Evolutionary conservation across 2,329 filamentous ascomycete species (phyloP).

Genomic region (Phaeosphaeria sp.): DNA sequence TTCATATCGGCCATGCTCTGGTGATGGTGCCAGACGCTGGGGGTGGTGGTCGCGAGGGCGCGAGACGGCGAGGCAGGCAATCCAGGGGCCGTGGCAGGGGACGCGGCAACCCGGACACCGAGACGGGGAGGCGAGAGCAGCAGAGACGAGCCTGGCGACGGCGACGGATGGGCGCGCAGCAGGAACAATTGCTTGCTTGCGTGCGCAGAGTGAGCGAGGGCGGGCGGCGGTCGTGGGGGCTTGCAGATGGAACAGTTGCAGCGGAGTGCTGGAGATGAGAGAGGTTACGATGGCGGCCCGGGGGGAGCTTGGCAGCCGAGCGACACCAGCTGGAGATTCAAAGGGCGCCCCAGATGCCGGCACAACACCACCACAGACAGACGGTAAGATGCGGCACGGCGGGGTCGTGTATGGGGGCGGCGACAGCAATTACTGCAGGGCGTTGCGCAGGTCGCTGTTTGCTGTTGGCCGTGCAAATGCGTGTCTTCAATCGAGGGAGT

Average conservation of each 20-base stretch:
- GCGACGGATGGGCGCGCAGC: slow-evolving; percentile 33
- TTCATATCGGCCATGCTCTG: slow-evolving; percentile 57
- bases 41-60: slow-evolving; percentile 20
- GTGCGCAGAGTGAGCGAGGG: slow-evolving; percentile 19
- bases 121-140: slow-evolving; percentile 9
- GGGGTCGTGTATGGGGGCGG: neutral
- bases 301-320: slow-evolving; percentile 39
- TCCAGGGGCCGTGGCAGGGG: slow-evolving; percentile 46
- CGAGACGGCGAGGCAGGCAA: slow-evolving; percentile 33
- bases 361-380: slow-evolving; percentile 2
- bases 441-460: neutral
- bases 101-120: slow-evolving; percentile 32
- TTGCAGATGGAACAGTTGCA: slow-evolving; percentile 24
- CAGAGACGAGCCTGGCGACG: slow-evolving; percentile 23
- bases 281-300: slow-evolving; percentile 37
- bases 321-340: slow-evolving; percentile 31
- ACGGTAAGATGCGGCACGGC: neutral
- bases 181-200: slow-evolving; percentile 43
- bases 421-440: neutral
- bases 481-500: neutral
- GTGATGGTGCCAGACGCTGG: slow-evolving; percentile 12
- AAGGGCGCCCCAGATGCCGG: slow-evolving; percentile 17
- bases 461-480: neutral
- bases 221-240: slow-evolving; percentile 16
- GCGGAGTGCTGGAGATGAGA: slow-evolving; percentile 35